phyloP scores from a whole-genome alignment of 129 eudicot species.

The Apium graveolens region DNA sequence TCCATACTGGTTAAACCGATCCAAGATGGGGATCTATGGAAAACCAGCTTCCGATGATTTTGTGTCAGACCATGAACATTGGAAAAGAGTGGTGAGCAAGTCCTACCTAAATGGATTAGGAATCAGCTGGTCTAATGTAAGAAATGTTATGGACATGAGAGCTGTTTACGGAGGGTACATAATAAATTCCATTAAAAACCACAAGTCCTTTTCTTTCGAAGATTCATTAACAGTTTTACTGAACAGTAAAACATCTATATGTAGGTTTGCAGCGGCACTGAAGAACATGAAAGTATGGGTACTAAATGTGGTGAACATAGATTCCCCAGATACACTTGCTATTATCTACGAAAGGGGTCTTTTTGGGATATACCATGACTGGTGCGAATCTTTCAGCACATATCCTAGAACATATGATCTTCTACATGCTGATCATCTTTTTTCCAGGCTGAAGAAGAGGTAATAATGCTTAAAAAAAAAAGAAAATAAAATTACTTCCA shows the following conservation, averaged over 20 bases:
- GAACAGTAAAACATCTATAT: conserved; percentile 10
- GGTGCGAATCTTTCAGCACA: conserved; percentile 95
- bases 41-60: conserved; percentile 80
- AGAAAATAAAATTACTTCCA: neutral
- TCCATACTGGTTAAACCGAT: conserved; percentile 69
- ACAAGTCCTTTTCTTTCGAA: neutral
- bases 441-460: conserved; percentile 66
- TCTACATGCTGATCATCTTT: conserved; percentile 80
- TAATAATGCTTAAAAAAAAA: neutral
- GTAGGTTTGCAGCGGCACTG: conserved; percentile 84
- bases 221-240: neutral
- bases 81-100: conserved; percentile 59
- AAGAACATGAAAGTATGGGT: conserved; percentile 81
- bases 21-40: conserved; percentile 78
- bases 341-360: conserved; percentile 82
- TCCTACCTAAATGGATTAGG: conserved; percentile 56
- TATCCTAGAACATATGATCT: conserved; percentile 85
- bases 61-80: conserved; percentile 57
- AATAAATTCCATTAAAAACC: conserved; percentile 7
- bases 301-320: conserved; percentile 64
- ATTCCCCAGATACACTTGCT: conserved; percentile 85
- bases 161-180: conserved; percentile 91
- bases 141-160: conserved; percentile 93
- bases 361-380: conserved; percentile 86
- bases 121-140: conserved; percentile 67